Conservation (phyloP, 805 yeast species). For the Wickerhamiella domercqiae region DNA sequence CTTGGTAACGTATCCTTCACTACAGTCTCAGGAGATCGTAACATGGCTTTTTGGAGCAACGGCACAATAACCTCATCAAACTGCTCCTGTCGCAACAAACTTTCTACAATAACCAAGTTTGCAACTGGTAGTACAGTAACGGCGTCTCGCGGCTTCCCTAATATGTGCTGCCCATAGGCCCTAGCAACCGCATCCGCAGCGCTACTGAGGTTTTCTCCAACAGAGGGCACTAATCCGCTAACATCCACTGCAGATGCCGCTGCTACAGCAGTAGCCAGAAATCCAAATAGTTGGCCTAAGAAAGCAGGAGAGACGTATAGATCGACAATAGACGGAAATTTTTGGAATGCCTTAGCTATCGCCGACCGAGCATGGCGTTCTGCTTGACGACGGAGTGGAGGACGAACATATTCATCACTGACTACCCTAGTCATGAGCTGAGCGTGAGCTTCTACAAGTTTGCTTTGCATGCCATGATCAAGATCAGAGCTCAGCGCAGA, state of each 20-base stretch:
- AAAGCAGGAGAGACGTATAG: neutral
- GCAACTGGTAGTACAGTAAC: slow-evolving; percentile 20
- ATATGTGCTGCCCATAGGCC: slow-evolving; percentile 20
- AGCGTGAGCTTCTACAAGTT: neutral
- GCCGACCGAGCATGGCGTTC: slow-evolving; percentile 1
- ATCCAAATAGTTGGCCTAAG: neutral
- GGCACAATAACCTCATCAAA: slow-evolving; percentile 36
- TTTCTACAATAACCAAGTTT: slow-evolving; percentile 28
- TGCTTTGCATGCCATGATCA: neutral
- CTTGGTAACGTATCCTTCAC: slow-evolving; percentile 40
- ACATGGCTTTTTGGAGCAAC: slow-evolving; percentile 51
- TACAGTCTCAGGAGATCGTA: slow-evolving; percentile 65
- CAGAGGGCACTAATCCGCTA: neutral
- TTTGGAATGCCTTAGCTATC: neutral
- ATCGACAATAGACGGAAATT: neutral
- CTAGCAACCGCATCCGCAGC: slow-evolving; percentile 3
- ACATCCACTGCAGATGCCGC: neutral
- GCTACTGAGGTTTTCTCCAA: neutral
- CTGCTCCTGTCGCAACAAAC: slow-evolving; percentile 25
- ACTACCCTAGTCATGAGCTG: neutral
- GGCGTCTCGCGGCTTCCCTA: slow-evolving; percentile 17
- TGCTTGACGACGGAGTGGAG: neutral
- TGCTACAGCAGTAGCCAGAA: neutral
- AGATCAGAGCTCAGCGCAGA: neutral
- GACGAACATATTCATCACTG: neutral